phyloP scores from a whole-genome alignment of 2,329 filamentous ascomycete genomes.

The Geosmithia flava region DNA sequence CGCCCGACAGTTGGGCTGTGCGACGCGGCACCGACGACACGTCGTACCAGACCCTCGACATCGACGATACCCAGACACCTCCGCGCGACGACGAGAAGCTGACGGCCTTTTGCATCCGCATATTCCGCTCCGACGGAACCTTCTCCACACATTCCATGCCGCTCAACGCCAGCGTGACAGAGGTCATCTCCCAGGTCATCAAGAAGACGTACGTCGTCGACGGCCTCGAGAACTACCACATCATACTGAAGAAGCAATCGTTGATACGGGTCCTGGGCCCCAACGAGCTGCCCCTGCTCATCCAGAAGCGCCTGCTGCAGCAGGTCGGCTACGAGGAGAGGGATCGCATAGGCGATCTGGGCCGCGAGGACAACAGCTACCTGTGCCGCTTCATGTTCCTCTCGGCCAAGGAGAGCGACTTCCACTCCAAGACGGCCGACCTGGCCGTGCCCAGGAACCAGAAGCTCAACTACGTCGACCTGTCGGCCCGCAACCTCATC shows the following conservation, averaged over 20 bases:
- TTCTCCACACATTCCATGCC: constrained; percentile 85
- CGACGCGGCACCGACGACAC: constrained; percentile 59
- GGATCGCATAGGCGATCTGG: constrained; percentile 84
- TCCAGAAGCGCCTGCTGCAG: constrained; percentile 84
- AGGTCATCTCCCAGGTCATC: constrained; percentile 80
- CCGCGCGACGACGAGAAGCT: constrained; percentile 62
- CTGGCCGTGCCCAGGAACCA: constrained; percentile 70
- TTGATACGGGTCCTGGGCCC: constrained; percentile 69
- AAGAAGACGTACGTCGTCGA: constrained; percentile 92
- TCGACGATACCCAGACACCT: constrained; percentile 57
- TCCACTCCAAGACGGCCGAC: constrained; percentile 56
- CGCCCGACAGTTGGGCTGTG: constrained; percentile 94
- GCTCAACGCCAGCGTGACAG: constrained; percentile 71
- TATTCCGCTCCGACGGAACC: constrained; percentile 87
- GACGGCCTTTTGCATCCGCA: constrained; percentile 78
- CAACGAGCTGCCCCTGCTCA: constrained; percentile 71
- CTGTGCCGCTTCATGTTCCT: constrained; percentile 93
- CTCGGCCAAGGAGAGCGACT: constrained; percentile 77
- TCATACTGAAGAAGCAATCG: constrained; percentile 88
- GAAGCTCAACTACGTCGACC: constrained; percentile 89
- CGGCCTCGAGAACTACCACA: constrained; percentile 85
- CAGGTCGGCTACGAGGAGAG: constrained; percentile 82
- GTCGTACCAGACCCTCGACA: constrained; percentile 41
- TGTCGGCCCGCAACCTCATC: constrained; percentile 79
- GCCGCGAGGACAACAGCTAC: constrained; percentile 94